These are phyloP conservation scores for Macrolepiota fuliginosa DNA, from an alignment of 768 basidiomycete genomes.

Conservation along the genomic window DNA sequence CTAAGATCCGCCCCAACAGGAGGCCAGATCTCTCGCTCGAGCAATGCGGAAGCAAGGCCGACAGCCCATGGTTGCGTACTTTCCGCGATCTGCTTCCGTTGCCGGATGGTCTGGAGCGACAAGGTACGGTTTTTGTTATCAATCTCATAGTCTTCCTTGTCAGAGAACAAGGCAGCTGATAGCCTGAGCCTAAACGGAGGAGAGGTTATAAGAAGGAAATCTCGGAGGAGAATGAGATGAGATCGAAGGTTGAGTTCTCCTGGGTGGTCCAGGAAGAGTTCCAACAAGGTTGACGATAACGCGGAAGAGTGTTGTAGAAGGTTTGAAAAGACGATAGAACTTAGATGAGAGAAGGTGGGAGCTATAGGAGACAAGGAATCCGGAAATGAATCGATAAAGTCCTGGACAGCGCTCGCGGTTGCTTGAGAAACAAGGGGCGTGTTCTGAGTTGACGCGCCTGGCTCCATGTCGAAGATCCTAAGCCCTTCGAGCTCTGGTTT, in stretches of 20 bases:
- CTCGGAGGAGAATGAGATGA: slow-evolving; percentile 68
- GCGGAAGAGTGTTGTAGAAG: slow-evolving; percentile 59
- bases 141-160: slow-evolving; percentile 51
- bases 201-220: slow-evolving; percentile 72
- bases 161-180: slow-evolving; percentile 72
- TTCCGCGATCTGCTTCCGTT: slow-evolving; percentile 25
- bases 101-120: slow-evolving; percentile 32
- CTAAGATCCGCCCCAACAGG: slow-evolving; percentile 84
- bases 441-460: slow-evolving; percentile 38
- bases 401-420: slow-evolving; percentile 31
- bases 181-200: slow-evolving; percentile 74
- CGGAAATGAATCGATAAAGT: slow-evolving; percentile 62
- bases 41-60: slow-evolving; percentile 71
- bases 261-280: slow-evolving; percentile 59
- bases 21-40: slow-evolving; percentile 79
- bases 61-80: slow-evolving; percentile 52
- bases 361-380: slow-evolving; percentile 54
- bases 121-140: slow-evolving; percentile 32
- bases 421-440: slow-evolving; percentile 24
- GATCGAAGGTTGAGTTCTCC: slow-evolving; percentile 66
- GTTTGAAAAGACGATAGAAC: slow-evolving; percentile 57
- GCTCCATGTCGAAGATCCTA: slow-evolving; percentile 63
- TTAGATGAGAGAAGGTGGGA: slow-evolving; percentile 62
- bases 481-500: slow-evolving; percentile 44
- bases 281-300: slow-evolving; percentile 66